phyloP scores from a whole-genome alignment of 305 asterid species.

The Plantago coronopus region DNA sequence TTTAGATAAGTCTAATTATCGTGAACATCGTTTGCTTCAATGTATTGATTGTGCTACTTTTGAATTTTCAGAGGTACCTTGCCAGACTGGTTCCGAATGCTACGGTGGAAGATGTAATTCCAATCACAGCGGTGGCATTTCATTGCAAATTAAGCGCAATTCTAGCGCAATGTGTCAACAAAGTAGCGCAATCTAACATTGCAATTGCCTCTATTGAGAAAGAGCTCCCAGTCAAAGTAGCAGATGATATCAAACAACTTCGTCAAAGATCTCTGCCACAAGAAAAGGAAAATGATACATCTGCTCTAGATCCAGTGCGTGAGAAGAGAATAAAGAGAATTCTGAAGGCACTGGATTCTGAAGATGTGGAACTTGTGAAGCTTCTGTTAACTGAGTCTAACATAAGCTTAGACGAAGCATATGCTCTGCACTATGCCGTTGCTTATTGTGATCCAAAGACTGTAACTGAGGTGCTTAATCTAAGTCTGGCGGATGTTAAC shows the following conservation, averaged over 20 bases:
- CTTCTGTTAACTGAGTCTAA: slow-evolving; percentile 59
- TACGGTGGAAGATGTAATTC: slow-evolving; percentile 53
- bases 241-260: slow-evolving; percentile 33
- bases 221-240: slow-evolving; percentile 43
- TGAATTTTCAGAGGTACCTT: slow-evolving; percentile 50
- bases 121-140: slow-evolving; percentile 47
- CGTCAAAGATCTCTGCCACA: slow-evolving; percentile 30
- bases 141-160: slow-evolving; percentile 49
- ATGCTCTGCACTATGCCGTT: slow-evolving; percentile 63
- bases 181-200: slow-evolving; percentile 52
- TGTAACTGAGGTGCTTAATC: slow-evolving; percentile 53
- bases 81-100: slow-evolving; percentile 54
- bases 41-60: slow-evolving; percentile 13
- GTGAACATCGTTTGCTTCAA: neutral
- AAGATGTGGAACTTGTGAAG: slow-evolving; percentile 59
- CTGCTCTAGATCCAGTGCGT: slow-evolving; percentile 27
- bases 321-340: slow-evolving; percentile 52
- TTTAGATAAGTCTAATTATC: neutral
- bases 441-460: slow-evolving; percentile 69
- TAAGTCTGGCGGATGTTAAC: slow-evolving; percentile 54
- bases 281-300: slow-evolving; percentile 27
- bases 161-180: slow-evolving; percentile 38
- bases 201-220: slow-evolving; percentile 42
- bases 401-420: slow-evolving; percentile 54
- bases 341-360: slow-evolving; percentile 63